Evolutionary conservation across 805 yeast species (phyloP).

Genomic region (Saccharomycopsis amapae): DNA sequence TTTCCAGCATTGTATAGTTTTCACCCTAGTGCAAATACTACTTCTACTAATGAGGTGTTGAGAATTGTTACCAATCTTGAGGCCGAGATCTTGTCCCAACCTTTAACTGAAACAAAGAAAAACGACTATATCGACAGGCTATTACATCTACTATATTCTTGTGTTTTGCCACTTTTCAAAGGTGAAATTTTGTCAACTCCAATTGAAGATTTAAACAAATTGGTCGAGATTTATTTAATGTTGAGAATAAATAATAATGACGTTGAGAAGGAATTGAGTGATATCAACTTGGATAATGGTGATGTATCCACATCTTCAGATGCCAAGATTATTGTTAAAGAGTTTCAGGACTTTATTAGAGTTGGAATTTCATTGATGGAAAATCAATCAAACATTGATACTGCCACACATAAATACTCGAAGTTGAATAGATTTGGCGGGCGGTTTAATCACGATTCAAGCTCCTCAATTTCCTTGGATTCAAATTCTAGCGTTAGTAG

Average conservation of each 20-base stretch:
- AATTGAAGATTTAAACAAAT: slow-evolving; percentile 33
- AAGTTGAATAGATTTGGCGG: slow-evolving; percentile 12
- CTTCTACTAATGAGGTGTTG: slow-evolving; percentile 24
- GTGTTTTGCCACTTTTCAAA: slow-evolving; percentile 31
- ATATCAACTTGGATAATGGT: neutral
- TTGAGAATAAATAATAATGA: slow-evolving; percentile 22
- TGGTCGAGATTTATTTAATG: slow-evolving; percentile 30
- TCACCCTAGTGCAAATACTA: slow-evolving; percentile 24
- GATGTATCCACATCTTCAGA: slow-evolving; percentile 6
- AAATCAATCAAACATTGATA: slow-evolving; percentile 21
- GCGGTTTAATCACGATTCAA: neutral
- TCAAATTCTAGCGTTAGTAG: neutral
- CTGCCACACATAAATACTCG: slow-evolving; percentile 9
- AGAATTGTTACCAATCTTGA: slow-evolving; percentile 13
- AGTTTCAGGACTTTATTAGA: slow-evolving; percentile 20
- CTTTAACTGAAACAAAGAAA: slow-evolving; percentile 27
- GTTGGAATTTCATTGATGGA: slow-evolving; percentile 20
- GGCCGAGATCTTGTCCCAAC: slow-evolving; percentile 12
- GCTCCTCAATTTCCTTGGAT: neutral
- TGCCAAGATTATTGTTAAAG: slow-evolving; percentile 13
- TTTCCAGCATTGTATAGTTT: slow-evolving; percentile 30
- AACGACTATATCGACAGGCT: slow-evolving; percentile 29
- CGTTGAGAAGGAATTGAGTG: neutral
- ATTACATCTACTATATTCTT: slow-evolving; percentile 28
- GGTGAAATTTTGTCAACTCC: slow-evolving; percentile 31